phyloP scores from a whole-genome alignment of 2,329 filamentous ascomycete genomes.

The Pseudocercospora cruenta region DNA sequence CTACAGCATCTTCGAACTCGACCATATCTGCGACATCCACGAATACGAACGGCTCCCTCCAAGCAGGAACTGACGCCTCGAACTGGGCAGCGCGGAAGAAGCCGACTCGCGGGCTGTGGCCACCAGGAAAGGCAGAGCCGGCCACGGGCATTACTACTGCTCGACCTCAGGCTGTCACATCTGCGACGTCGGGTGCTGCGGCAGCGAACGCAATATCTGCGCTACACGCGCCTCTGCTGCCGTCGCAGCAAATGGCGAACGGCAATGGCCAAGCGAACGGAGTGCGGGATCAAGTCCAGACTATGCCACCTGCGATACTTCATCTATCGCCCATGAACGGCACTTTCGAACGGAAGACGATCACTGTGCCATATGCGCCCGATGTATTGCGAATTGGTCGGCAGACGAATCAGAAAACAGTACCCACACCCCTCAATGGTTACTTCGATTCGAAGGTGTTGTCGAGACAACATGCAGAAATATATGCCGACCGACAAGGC shows the following conservation, averaged over 20 bases:
- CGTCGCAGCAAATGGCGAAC: constrained; percentile 66
- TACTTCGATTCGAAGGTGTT: constrained; percentile 98
- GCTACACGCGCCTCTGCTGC: constrained; percentile 65
- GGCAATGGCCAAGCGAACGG: constrained; percentile 64
- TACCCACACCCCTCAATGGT: constrained; percentile 87
- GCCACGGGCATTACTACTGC: constrained; percentile 65
- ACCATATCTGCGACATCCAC: constrained; percentile 64
- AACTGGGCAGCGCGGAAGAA: constrained; percentile 56
- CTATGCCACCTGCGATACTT: constrained; percentile 71
- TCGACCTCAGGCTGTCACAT: constrained; percentile 64
- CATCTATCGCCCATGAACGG: constrained; percentile 89
- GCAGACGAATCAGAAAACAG: constrained; percentile 95
- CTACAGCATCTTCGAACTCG: constrained; percentile 66
- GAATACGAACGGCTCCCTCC: constrained; percentile 56
- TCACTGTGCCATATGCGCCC: constrained; percentile 88
- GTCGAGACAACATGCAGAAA: constrained; percentile 92
- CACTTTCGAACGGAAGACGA: constrained; percentile 96
- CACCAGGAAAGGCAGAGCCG: constrained; percentile 66
- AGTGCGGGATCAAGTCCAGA: constrained; percentile 52
- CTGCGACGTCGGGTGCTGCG: constrained; percentile 60
- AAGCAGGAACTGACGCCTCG: constrained; percentile 39
- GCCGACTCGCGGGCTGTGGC: constrained; percentile 63
- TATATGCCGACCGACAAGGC: constrained; percentile 75
- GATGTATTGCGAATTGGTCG: constrained; percentile 92
- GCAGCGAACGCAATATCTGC: constrained; percentile 66